Evolutionary conservation across 768 basidiomycete genomes (phyloP).

Genomic region (Phanerodontia chrysosporium): DNA sequence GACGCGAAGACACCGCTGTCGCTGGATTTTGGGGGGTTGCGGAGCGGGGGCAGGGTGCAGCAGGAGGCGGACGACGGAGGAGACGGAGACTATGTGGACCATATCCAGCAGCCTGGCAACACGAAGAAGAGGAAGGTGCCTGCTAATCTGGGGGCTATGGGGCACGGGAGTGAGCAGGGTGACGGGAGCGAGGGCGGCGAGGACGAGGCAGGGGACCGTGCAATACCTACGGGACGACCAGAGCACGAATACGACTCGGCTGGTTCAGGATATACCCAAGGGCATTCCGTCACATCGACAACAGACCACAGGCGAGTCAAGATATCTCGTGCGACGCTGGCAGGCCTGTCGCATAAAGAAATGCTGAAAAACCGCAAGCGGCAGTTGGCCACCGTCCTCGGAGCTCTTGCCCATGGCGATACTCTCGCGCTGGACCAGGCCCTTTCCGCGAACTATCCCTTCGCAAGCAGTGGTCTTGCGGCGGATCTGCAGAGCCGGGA

Average conservation of each 20-base stretch:
- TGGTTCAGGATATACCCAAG: not conserved
- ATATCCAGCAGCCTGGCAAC: conserved; percentile 73
- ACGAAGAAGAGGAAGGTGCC: conserved; percentile 90
- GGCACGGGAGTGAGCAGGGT: conserved; percentile 38
- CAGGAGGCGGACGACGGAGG: conserved; percentile 46
- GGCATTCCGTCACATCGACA: not conserved
- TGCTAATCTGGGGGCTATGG: conserved; percentile 44
- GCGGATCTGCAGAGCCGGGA: conserved; percentile 19
- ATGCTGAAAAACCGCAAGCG: conserved; percentile 63
- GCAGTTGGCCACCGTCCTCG: conserved; percentile 68
- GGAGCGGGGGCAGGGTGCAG: conserved; percentile 15
- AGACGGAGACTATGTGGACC: conserved; percentile 64
- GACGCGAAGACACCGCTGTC: conserved; percentile 15
- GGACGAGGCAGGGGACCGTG: conserved; percentile 35
- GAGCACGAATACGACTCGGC: conserved; percentile 21
- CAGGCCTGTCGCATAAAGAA: conserved; percentile 74
- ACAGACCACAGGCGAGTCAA: conserved; percentile 34
- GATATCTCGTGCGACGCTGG: conserved; percentile 56
- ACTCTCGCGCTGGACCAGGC: conserved; percentile 77
- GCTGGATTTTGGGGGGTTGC: conserved; percentile 33
- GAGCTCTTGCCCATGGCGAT: conserved; percentile 61
- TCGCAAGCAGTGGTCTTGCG: conserved; percentile 33
- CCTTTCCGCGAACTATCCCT: conserved; percentile 44
- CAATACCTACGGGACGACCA: conserved; percentile 22
- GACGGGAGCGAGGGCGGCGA: conserved; percentile 39